Evolutionary conservation across 1,284 basidiomycete genomes (phyloP).

Genomic region (Nidula niveotomentosa): DNA sequence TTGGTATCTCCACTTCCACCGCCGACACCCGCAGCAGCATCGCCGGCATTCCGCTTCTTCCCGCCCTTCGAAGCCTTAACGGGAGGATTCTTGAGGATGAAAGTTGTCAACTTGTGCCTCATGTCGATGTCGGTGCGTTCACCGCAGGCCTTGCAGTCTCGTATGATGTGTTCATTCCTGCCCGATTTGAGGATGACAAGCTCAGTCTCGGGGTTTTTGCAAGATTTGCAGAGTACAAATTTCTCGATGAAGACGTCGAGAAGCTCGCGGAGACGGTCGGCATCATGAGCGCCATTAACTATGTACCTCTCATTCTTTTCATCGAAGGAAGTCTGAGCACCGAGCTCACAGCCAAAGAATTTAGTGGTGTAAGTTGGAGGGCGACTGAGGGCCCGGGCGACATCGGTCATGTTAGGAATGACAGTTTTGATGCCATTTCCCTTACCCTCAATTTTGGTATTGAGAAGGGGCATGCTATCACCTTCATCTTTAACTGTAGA

Average conservation of each 20-base stretch:
- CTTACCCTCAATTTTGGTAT: constrained; percentile 98
- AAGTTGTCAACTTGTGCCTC: constrained; percentile 96
- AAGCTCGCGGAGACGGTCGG: constrained; percentile 90
- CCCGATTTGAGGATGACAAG: constrained; percentile 83
- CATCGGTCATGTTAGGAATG: constrained; percentile 97
- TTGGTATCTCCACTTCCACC: constrained; percentile 43
- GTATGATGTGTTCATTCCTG: constrained; percentile 80
- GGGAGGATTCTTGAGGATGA: constrained; percentile 98
- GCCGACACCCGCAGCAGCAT: constrained; percentile 52
- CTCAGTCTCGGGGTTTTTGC: constrained; percentile 99
- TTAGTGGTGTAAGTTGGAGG: constrained; percentile 98
- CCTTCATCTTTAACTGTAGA: not conserved
- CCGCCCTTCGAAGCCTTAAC: constrained; percentile 82
- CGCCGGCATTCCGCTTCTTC: constrained; percentile 55
- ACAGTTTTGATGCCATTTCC: constrained; percentile 99
- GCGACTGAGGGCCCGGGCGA: constrained; percentile 93
- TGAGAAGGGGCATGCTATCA: constrained; percentile 88
- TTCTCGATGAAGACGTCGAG: constrained; percentile 98
- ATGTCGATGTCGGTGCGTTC: constrained; percentile 92
- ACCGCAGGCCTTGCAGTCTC: constrained; percentile 99
- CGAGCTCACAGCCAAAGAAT: constrained; percentile 98
- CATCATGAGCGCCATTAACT: constrained; percentile 97
- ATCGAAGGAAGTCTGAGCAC: constrained; percentile 96
- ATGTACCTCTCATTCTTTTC: constrained; percentile 98
- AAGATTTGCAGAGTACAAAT: constrained; percentile 95